phyloP scores from a whole-genome alignment of 352 stramenopile genomes.

The Globisporangium yorkense region DNA sequence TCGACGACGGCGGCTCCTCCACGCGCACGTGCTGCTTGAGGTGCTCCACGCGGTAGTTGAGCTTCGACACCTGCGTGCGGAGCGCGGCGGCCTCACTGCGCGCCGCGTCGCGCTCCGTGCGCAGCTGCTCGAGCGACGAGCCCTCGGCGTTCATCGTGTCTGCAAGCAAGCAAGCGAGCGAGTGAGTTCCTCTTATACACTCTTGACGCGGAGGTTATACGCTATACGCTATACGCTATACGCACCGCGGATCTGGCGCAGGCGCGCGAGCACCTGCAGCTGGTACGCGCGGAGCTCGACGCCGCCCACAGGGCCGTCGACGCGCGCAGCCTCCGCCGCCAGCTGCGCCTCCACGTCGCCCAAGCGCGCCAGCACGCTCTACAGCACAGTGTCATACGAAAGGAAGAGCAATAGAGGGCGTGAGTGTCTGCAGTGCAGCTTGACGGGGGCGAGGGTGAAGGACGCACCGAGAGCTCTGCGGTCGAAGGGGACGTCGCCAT shows the following conservation, averaged over 20 bases:
- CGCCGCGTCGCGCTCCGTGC: constrained; percentile 54
- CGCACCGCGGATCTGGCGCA: constrained; percentile 53
- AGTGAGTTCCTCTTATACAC: too few relatives aligned
- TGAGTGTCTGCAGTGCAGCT: background rate
- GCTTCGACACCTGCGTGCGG: constrained; percentile 70
- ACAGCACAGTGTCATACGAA: background rate
- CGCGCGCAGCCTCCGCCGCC: constrained; percentile 19
- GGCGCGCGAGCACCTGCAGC: constrained; percentile 47
- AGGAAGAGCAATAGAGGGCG: background rate
- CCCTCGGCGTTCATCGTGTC: constrained; percentile 62
- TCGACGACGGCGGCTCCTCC: constrained; percentile 9
- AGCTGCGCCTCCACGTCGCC: constrained; percentile 43
- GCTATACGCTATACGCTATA: background rate
- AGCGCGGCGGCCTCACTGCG: constrained; percentile 50
- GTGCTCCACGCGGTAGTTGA: constrained; percentile 75
- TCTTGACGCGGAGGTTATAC: too few relatives aligned
- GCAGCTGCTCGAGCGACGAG: constrained; percentile 54
- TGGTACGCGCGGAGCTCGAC: constrained; percentile 69
- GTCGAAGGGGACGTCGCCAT: too few relatives aligned
- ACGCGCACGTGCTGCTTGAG: constrained; percentile 66
- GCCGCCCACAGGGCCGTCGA: constrained; percentile 49
- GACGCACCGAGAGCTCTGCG: background rate
- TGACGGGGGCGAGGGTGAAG: background rate
- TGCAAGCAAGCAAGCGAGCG: constrained; percentile 11
- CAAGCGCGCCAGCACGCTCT: constrained; percentile 49